Conservation (phyloP, 805 yeast species). For the Metschnikowia koreensis region DNA sequence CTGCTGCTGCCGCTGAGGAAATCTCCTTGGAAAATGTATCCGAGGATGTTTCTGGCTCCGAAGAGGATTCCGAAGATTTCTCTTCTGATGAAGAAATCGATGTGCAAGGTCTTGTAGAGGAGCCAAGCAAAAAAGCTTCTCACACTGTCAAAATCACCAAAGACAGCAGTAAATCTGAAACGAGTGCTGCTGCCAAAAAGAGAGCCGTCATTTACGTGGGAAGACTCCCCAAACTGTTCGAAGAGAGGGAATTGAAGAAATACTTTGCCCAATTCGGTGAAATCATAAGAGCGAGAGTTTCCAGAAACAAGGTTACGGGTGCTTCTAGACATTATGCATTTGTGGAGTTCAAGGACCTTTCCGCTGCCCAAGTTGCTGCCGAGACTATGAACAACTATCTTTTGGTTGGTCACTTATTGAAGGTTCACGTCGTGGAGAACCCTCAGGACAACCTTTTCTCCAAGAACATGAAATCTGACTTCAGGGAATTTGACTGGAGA, state of each 20-base stretch:
- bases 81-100: slow-evolving; percentile 17
- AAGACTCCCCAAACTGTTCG: slow-evolving; percentile 88
- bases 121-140: slow-evolving; percentile 13
- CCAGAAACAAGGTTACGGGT: slow-evolving; percentile 89
- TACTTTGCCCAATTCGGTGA: slow-evolving; percentile 92
- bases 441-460: slow-evolving; percentile 53
- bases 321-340: slow-evolving; percentile 89
- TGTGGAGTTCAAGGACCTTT: slow-evolving; percentile 70
- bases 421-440: slow-evolving; percentile 54
- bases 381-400: slow-evolving; percentile 96
- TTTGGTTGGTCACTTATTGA: slow-evolving; percentile 80
- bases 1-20: neutral
- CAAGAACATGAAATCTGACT: slow-evolving; percentile 13
- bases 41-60: slow-evolving; percentile 10
- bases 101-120: slow-evolving; percentile 14
- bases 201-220: slow-evolving; percentile 85
- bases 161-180: slow-evolving; percentile 23
- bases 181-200: slow-evolving; percentile 16
- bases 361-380: slow-evolving; percentile 83
- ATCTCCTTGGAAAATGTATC: slow-evolving; percentile 5
- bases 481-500: slow-evolving; percentile 17
- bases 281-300: slow-evolving; percentile 71
- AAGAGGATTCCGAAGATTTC: slow-evolving; percentile 11
- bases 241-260: slow-evolving; percentile 72
- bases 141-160: slow-evolving; percentile 24